Evolutionary conservation across 306 rosid species (phyloP), one percentile per base, ranked within the genome.

Genomic region (Rubus parviflorus): DNA sequence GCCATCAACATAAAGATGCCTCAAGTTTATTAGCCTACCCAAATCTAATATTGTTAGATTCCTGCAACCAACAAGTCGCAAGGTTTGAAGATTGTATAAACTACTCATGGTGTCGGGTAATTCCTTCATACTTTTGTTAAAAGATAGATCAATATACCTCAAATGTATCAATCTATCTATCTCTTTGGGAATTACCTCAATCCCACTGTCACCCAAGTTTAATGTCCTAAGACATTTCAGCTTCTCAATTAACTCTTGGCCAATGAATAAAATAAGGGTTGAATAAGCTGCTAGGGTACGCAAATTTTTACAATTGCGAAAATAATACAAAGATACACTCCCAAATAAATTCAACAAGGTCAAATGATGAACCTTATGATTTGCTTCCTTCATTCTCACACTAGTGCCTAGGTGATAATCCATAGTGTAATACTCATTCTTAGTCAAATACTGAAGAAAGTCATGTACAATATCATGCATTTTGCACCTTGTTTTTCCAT

Each of bases 41-140:
- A 63, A 35, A 8, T 14, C 62, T 7, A 48, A 7, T 41, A 20
- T 19, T 22, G 2, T 4, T 0, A 15, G 13, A 16, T 0, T 0
- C 0, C 3, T 0, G 72, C 72, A 67, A 1, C 0, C 0, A 67
- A 0, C 5, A 20, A 67, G 30, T 43, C 51, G 35, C 38, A 67
- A 11, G 17, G 52, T 67, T 42, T 67, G 71, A 25, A 67, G 25
- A 48, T 74, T 46, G 70, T 43, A 20, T 15, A 76, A 22, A 43
- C 43, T 67, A 8, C 74, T 16, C n/a, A 76, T 0, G 6, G 41
- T 16, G 2, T 38, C 45, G 0, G 66, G 65, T 43, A 75, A 19
- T 49, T 49, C 16, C 0, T 0, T 2, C 46, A 49, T 13, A 0
- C 0, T 0, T 0, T 0, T 0, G 1, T 16, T 22, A 0, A 1